Evolutionary conservation across 2,329 filamentous ascomycete species (phyloP).

Genomic region (Xylariaceae sp.): DNA sequence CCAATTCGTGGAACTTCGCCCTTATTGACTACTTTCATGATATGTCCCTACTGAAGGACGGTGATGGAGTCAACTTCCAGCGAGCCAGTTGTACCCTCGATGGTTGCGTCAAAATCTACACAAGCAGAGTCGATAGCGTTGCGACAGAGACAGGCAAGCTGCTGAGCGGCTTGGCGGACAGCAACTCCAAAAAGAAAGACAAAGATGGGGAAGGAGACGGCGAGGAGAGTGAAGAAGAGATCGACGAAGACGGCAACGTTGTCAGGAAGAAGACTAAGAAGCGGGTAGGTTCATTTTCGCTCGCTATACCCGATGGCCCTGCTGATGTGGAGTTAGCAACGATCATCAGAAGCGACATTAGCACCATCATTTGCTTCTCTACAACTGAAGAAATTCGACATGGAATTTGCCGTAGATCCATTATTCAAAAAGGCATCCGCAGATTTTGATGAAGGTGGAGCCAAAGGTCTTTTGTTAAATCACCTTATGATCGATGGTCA

Average conservation of each 20-base stretch:
- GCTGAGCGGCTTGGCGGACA: constrained; percentile 90
- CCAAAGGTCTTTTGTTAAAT: constrained; percentile 92
- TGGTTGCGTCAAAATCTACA: constrained; percentile 99
- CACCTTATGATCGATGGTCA: constrained; percentile 94
- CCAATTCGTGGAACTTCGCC: constrained; percentile 99
- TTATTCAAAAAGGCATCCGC: constrained; percentile 99
- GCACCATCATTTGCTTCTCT: constrained; percentile 86
- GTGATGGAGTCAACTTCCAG: constrained; percentile 97
- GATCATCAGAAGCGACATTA: constrained; percentile 91
- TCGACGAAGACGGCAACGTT: constrained; percentile 65
- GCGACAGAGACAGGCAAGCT: constrained; percentile 96
- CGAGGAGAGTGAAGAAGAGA: constrained; percentile 68
- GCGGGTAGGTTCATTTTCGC: constrained; percentile 62
- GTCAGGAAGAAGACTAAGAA: constrained; percentile 70
- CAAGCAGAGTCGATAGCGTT: constrained; percentile 95
- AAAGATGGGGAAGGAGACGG: constrained; percentile 70
- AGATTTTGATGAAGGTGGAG: constrained; percentile 97
- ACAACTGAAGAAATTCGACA: constrained; percentile 95
- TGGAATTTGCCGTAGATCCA: constrained; percentile 95
- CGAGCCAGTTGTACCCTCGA: constrained; percentile 97
- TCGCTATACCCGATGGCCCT: background rate
- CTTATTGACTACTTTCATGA: constrained; percentile 99
- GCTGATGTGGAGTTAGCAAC: constrained; percentile 53
- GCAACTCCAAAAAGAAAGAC: constrained; percentile 74
- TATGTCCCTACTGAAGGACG: constrained; percentile 96